A percentile compares a stretch with the other conserved stretches of the same genome.
Conservation (phyloP, 2,329 filamentous ascomycete genomes). For the Orbilia quercus region DNA sequence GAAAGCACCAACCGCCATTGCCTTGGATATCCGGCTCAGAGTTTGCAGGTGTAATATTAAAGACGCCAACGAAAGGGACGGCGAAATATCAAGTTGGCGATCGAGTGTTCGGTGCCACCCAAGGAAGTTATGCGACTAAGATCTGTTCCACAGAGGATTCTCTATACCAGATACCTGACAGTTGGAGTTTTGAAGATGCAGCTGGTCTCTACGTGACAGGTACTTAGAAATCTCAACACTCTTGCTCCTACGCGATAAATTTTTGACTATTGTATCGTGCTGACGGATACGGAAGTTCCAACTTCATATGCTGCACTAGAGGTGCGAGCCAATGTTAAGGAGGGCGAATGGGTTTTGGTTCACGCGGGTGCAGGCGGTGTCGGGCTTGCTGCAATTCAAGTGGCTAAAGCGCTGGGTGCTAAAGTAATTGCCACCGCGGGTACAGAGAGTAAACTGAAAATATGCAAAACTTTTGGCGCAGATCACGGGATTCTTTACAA, state of each 20-base stretch:
- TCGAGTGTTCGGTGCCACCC: constrained; percentile 84
- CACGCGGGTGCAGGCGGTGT: constrained; percentile 94
- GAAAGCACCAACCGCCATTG: constrained; percentile 58
- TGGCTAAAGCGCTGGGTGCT: constrained; percentile 91
- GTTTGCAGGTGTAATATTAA: constrained; percentile 81
- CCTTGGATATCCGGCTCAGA: constrained; percentile 75
- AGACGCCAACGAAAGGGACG: constrained; percentile 69
- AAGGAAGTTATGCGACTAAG: constrained; percentile 86
- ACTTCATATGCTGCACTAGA: constrained; percentile 89
- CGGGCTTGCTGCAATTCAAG: constrained; percentile 88
- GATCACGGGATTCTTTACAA: constrained; percentile 85
- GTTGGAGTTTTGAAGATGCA: constrained; percentile 85
- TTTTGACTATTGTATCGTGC: neutral
- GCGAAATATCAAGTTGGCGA: constrained; percentile 78
- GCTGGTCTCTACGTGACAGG: constrained; percentile 87
- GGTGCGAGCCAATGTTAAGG: constrained; percentile 77
- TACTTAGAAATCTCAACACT: constrained; percentile 11
- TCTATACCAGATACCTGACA: constrained; percentile 78
- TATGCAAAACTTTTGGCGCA: constrained; percentile 83
- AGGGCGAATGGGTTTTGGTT: constrained; percentile 86
- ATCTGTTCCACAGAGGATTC: constrained; percentile 74
- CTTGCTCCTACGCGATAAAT: neutral
- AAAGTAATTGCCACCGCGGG: constrained; percentile 94
- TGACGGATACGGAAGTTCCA: constrained; percentile 68
- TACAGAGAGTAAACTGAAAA: constrained; percentile 79